Evolutionary conservation across 805 yeast species (phyloP), one percentile per base, ranked within the genome.

Genomic region (Wickerhamiella lipophila): DNA sequence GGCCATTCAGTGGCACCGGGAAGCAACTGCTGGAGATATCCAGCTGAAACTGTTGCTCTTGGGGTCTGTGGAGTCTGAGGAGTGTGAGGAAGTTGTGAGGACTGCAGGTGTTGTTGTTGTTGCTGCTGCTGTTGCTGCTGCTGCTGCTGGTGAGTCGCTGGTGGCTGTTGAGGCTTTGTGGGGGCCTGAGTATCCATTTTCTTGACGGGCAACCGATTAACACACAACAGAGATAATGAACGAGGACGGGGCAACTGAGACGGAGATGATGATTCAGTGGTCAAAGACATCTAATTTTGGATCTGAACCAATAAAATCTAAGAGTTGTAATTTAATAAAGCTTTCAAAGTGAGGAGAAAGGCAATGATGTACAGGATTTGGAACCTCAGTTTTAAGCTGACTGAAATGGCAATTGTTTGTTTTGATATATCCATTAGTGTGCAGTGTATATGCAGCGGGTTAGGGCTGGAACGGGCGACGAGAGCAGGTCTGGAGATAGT

Each of bases 1-100:
- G 78, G 77, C 75, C 81, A 77, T 30, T 66, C 61, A 6, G 68
- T 58, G 12, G 76, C 67, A 26, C 73, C 68, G 2, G 76, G 68
- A 1, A 86, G 87, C 32, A 81, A 64, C 8, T 32, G 40, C 3
- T 27, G 18, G 30, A 44, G 26, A 15, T 34, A 44, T 22, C 13
- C 12, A 8, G 21, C 27, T 3, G 35, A n/a, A n/a, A n/a, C n/a
- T 3, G 11, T 11, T 6, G 19, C 18, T 8, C 22, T 18, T 11
- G 43, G 43, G 9, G 30, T 25, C 30, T 23, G 32, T 4, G 43
- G 43, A 9, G 43, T 38, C 7, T 18, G 25, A 8, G 12, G 30
- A 23, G 19, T n/a, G 6, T 18, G 25, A 4, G 12, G 30, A 12
- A 9, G 32, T n/a, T 18, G 42, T 21, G 25, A 13, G 15, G 42